These are phyloP conservation scores for Sporothrix variecibatus DNA, from an alignment of 2,329 filamentous ascomycete genomes.

Conservation along the genomic window DNA sequence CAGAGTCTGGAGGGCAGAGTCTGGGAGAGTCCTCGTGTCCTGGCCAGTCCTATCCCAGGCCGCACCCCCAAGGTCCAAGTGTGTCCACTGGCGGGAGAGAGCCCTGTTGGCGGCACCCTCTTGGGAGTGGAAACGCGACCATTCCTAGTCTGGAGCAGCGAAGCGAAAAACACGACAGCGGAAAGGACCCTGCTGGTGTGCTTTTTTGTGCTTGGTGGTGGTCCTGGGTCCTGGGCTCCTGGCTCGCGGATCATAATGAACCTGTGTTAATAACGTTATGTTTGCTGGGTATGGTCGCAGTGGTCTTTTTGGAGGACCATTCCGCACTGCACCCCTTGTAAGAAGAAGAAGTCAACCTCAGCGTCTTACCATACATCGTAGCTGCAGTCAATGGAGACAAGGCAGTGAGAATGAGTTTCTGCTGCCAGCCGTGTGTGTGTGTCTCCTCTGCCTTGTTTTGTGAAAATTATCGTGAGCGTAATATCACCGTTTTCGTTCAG, in stretches of 20 bases:
- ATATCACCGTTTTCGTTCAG: slow-evolving; percentile 9
- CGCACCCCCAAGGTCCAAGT: neutral
- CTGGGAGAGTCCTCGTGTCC: neutral
- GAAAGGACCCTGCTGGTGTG: slow-evolving; percentile 20
- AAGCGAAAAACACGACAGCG: slow-evolving; percentile 28
- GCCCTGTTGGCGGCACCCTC: neutral
- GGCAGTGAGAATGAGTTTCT: neutral
- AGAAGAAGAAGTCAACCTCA: neutral
- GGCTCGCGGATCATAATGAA: slow-evolving; percentile 24
- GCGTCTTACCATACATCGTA: neutral
- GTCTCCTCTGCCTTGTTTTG: neutral
- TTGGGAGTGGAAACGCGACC: slow-evolving; percentile 21
- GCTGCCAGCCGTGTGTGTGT: neutral
- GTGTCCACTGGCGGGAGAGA: neutral
- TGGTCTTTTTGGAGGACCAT: neutral
- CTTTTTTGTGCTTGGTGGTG: too few relatives aligned
- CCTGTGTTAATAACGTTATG: slow-evolving; percentile 15
- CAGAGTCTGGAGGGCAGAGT: too few relatives aligned
- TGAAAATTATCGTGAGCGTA: neutral
- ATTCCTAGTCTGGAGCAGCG: slow-evolving; percentile 29
- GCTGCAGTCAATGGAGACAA: neutral
- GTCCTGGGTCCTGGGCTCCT: neutral
- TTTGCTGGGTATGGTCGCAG: neutral
- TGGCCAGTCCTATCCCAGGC: slow-evolving; percentile 6
- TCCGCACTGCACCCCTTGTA: slow-evolving; percentile 9